Evolutionary conservation across 768 basidiomycete species (phyloP).

Genomic region (Dioszegia aurantiaca): DNA sequence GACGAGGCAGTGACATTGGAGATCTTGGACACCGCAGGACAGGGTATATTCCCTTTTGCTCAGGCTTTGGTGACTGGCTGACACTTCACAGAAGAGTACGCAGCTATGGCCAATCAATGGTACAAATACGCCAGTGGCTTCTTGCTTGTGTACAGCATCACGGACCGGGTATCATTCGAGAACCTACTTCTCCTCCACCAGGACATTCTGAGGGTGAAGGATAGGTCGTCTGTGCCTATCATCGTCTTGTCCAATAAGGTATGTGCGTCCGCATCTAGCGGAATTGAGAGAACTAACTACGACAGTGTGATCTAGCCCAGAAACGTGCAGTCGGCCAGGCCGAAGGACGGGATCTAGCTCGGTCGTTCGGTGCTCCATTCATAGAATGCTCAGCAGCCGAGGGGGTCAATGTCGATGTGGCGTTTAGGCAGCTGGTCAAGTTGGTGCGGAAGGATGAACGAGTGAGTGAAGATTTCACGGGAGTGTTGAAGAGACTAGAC

Average conservation of each 20-base stretch:
- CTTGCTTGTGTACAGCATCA: slow-evolving; percentile 58
- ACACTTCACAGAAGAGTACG: slow-evolving; percentile 40
- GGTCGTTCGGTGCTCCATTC: slow-evolving; percentile 51
- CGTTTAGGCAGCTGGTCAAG: slow-evolving; percentile 54
- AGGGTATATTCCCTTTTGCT: slow-evolving; percentile 34
- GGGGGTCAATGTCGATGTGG: slow-evolving; percentile 56
- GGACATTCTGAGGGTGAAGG: slow-evolving; percentile 56
- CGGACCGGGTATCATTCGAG: slow-evolving; percentile 56
- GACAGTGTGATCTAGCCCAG: slow-evolving; percentile 44
- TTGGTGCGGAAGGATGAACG: slow-evolving; percentile 54
- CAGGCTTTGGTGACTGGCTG: background rate
- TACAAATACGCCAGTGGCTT: slow-evolving; percentile 55
- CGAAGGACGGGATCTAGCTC: slow-evolving; percentile 49
- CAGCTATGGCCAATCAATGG: slow-evolving; percentile 52
- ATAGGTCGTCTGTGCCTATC: slow-evolving; percentile 55
- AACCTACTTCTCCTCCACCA: slow-evolving; percentile 55
- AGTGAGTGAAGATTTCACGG: slow-evolving; percentile 39
- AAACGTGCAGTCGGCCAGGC: slow-evolving; percentile 36
- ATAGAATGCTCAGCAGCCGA: slow-evolving; percentile 57
- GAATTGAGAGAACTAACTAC: slow-evolving; percentile 1
- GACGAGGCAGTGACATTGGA: slow-evolving; percentile 57
- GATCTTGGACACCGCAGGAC: slow-evolving; percentile 58
- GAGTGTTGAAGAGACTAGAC: background rate
- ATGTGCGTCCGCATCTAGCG: slow-evolving; percentile 11
- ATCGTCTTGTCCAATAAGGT: slow-evolving; percentile 57